These are phyloP conservation scores for Sambucus nigra DNA, from an alignment of 129 eudicot species.

Conservation along the genomic window DNA sequence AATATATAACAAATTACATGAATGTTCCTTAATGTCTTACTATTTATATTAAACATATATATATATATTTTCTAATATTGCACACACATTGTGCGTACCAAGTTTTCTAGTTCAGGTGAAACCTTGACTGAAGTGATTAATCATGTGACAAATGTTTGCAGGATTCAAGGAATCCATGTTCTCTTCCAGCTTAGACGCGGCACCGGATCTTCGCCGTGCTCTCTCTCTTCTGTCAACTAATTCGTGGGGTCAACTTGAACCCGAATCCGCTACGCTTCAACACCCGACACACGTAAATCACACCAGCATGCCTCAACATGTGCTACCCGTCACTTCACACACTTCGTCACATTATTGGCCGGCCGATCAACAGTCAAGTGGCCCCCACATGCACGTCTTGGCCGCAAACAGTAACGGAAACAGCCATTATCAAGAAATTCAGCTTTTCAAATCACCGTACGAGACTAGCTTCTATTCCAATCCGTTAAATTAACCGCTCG, in stretches of 20 bases:
- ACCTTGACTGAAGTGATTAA: not conserved
- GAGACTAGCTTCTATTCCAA: conserved; percentile 44
- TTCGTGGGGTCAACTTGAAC: conserved; percentile 48
- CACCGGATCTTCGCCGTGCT: conserved; percentile 65
- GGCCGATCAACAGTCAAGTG: conserved; percentile 28
- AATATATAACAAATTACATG: too few relatives aligned
- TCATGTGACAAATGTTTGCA: conserved; percentile 11
- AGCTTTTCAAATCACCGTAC: conserved; percentile 24
- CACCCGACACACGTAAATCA: conserved; percentile 21
- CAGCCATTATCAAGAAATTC: conserved; percentile 34
- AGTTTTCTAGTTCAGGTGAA: not conserved
- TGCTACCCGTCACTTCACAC: conserved; percentile 38
- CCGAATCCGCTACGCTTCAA: conserved; percentile 27
- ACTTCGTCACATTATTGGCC: conserved; percentile 51
- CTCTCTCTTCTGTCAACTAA: conserved; percentile 99
- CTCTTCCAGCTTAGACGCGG: conserved; percentile 46
- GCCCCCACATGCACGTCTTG: conserved; percentile 17
- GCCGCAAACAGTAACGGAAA: conserved; percentile 13
- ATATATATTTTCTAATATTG: too few relatives aligned
- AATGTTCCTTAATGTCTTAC: not conserved
- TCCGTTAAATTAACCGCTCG: conserved; percentile 18
- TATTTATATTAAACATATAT: too few relatives aligned
- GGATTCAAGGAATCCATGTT: conserved; percentile 43
- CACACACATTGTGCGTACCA: not conserved
- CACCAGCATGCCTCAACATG: conserved; percentile 18